Base-by-base conservation (phyloP, 352 stramenopile species). In the Globisporangium nodosum region DNA sequence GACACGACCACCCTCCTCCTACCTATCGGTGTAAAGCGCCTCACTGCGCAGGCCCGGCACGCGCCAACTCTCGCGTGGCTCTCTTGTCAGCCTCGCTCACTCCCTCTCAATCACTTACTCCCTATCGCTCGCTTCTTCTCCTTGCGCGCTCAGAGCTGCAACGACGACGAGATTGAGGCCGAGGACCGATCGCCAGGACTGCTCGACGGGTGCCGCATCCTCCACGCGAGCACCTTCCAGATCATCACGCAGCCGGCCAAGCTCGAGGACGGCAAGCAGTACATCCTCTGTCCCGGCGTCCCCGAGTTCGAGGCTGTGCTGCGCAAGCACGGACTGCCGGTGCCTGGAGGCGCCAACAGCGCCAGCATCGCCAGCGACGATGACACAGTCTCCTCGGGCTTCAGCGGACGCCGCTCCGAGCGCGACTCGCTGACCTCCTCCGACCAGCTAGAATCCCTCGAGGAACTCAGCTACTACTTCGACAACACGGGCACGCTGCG, bases 391-490 rank as follows among this genome's bases (percentile, higher is more conserved):
- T 43, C 27, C 39, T 39, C 42, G 49, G 40, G 31, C 35, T 50
- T 53, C 49, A 50, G 58, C 45, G 39, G 52, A n/a, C 43, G 63
- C 21, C 54, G 63, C 39, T 46, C 46, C 2, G 67, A 73, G 37
- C 68, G 68, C 39, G 54, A 59, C 30, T 79, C 67, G 37, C 80
- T 92, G 50, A 67, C 72, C 2, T 68, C 76, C 13, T 88, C 78
- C 6, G 76, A 87, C 50, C 75, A 86, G 45, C 64, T 92, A 21
- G 81, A 89, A 55, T 92, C 79, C 20, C 62, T 92, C 8, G 80
- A 92, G 57, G 81, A 92, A 52, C 67, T 92, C 33, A 74, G 78
- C 27, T 92, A 92, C 55, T 92, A 88, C 49, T 92, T 92, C 27
- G 81, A 92, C 51, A 74, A 80, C 13, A 58, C 58, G 8, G 81